phyloP scores from a whole-genome alignment of 2,329 filamentous ascomycete genomes.

The Verticillium isaacii region DNA sequence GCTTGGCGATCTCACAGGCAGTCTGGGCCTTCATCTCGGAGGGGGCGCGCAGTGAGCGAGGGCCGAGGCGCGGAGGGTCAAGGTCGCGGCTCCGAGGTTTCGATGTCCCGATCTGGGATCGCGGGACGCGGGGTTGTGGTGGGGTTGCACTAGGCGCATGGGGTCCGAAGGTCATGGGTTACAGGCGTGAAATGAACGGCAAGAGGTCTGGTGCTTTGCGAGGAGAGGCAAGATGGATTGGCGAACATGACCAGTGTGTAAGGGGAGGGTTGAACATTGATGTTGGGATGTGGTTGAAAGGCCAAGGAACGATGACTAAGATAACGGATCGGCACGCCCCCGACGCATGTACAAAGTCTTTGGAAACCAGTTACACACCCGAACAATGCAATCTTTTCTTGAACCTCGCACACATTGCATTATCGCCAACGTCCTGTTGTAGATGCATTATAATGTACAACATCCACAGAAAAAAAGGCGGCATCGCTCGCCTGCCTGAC shows the following conservation, averaged over 20 bases:
- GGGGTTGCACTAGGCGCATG: background rate
- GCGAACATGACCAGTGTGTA: background rate
- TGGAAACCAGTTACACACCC: no score
- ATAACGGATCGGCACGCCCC: no score
- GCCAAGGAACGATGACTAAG: no score
- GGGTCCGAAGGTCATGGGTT: background rate
- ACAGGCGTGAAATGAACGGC: background rate
- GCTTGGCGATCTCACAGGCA: background rate
- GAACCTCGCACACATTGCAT: background rate
- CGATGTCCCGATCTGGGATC: constrained; percentile 9
- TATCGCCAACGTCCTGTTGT: background rate
- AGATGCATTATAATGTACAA: background rate
- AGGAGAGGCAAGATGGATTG: background rate
- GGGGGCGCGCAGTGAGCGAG: background rate
- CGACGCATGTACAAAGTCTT: no score
- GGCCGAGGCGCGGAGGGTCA: constrained; percentile 7
- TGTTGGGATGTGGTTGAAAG: no score
- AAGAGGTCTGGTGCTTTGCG: background rate
- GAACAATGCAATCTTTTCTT: no score
- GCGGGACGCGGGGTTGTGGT: constrained; percentile 6
- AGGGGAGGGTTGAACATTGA: background rate
- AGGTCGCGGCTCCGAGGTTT: constrained; percentile 11
- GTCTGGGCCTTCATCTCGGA: background rate
- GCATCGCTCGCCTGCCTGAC: background rate
- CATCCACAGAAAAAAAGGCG: background rate